These are phyloP conservation scores for Nicotiana knightiana DNA, from an alignment of 257 asterid genomes.

Conservation along the genomic window DNA sequence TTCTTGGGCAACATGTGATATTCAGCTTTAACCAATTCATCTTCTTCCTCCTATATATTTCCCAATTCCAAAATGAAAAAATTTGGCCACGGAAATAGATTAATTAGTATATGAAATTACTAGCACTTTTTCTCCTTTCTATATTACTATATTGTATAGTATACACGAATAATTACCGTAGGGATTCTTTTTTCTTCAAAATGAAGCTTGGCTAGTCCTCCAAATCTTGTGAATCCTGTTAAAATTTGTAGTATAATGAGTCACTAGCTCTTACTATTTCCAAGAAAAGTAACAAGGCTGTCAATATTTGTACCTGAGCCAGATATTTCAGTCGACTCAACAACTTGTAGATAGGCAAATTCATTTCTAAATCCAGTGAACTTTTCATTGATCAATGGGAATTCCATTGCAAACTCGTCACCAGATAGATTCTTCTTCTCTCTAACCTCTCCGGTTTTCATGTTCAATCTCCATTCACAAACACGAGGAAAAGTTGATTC, in stretches of 20 bases:
- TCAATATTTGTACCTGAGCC: background rate
- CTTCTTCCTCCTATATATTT: background rate
- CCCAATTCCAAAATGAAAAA: background rate
- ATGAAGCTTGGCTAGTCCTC: background rate
- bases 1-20: constrained; percentile 19
- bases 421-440: constrained; percentile 1
- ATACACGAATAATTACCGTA: background rate
- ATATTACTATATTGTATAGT: background rate
- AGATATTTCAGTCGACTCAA: background rate
- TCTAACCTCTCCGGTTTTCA: background rate
- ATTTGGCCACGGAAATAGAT: background rate
- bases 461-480: constrained; percentile 5
- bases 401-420: constrained; percentile 45
- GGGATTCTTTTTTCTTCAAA: constrained; percentile 1
- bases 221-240: background rate
- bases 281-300: background rate
- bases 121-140: background rate
- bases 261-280: background rate
- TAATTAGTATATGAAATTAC: background rate
- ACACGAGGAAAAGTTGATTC: background rate
- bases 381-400: constrained; percentile 52
- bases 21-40: constrained; percentile 11
- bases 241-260: background rate
- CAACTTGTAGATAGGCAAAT: background rate
- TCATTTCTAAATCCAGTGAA: constrained; percentile 10